Evolutionary conservation across 768 basidiomycete genomes (phyloP).

Genomic region (Boletus tomentosulus): DNA sequence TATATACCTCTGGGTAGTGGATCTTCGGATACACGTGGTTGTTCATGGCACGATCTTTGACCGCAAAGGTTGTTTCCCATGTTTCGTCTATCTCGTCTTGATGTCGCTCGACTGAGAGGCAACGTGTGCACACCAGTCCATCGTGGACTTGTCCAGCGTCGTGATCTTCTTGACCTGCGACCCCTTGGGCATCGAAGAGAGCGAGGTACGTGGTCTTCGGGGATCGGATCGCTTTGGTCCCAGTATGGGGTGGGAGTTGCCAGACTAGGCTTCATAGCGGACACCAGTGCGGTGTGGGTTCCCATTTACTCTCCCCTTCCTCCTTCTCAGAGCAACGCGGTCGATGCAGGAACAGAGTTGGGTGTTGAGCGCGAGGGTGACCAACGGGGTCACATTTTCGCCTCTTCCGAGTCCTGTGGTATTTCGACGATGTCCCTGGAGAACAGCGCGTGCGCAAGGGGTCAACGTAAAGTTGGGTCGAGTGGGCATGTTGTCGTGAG

Average conservation of each 20-base stretch:
- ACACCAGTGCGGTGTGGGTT: too few relatives aligned
- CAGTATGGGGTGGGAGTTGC: slow-evolving; percentile 34
- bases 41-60: slow-evolving; percentile 87
- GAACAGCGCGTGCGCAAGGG: too few relatives aligned
- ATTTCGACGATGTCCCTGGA: slow-evolving; percentile 77
- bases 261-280: background rate
- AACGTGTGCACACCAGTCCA: slow-evolving; percentile 80
- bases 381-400: slow-evolving; percentile 70
- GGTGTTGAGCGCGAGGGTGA: slow-evolving; percentile 5
- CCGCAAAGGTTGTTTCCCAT: too few relatives aligned
- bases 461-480: too few relatives aligned
- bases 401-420: slow-evolving; percentile 66
- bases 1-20: slow-evolving; percentile 94
- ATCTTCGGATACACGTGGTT: slow-evolving; percentile 87
- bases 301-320: too few relatives aligned
- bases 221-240: slow-evolving; percentile 63
- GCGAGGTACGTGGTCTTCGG: slow-evolving; percentile 57
- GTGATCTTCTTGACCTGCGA: slow-evolving; percentile 72
- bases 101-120: slow-evolving; percentile 40
- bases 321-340: too few relatives aligned
- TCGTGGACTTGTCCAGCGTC: slow-evolving; percentile 79
- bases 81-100: too few relatives aligned
- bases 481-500: too few relatives aligned
- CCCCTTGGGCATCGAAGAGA: slow-evolving; percentile 50
- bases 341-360: too few relatives aligned